Evolutionary conservation across 2,329 filamentous ascomycete genomes (phyloP), one percentile per base, ranked within the genome.

Genomic region (Aplosporella prunicola): DNA sequence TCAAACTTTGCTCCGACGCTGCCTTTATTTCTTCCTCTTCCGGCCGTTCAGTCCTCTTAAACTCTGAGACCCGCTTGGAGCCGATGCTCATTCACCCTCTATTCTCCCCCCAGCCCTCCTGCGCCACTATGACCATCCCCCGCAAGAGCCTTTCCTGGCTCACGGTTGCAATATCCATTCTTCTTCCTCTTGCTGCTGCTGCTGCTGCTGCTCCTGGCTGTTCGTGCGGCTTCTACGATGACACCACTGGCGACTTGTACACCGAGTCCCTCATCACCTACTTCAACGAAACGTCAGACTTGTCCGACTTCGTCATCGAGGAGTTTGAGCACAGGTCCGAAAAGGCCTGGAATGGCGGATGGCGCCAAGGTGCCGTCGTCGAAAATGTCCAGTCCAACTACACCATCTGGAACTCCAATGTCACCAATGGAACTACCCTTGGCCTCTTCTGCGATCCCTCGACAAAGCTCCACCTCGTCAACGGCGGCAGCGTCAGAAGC

Each of bases 251-350:
- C 7, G 45, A 56, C 13, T 44, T 67, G 9, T 69, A 62, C 43
- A 71, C 66, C 0, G 67, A 71, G 29, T 62, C 62, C 6, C 56
- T 66, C 17, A 65, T 70, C 32, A 52, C 64, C 4, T 71, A 69
- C 49, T 71, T 71, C 57, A 71, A 71, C 45, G 67, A 70, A 42
- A 65, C 66, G 2, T 46, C 46, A 6, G 50, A 36, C 11, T 39
- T 62, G 9, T 55, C 57, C 13, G 52, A 60, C 11, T 64, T 69
- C 39, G 34, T 60, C 6, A 49, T 58, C 5, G 56, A 65, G 40
- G 47, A 57, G 15, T 71, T 62, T 45, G 49, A 52, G 32, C 56
- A 69, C 47, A 56, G 55, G 16, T 65, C 63, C 41, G 66, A 69
- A 35, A 65, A 62, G 42, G 62, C 64, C 30, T 69, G 64, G 63